phyloP scores from a whole-genome alignment of 1,284 basidiomycete genomes.

The Trametes sp. region DNA sequence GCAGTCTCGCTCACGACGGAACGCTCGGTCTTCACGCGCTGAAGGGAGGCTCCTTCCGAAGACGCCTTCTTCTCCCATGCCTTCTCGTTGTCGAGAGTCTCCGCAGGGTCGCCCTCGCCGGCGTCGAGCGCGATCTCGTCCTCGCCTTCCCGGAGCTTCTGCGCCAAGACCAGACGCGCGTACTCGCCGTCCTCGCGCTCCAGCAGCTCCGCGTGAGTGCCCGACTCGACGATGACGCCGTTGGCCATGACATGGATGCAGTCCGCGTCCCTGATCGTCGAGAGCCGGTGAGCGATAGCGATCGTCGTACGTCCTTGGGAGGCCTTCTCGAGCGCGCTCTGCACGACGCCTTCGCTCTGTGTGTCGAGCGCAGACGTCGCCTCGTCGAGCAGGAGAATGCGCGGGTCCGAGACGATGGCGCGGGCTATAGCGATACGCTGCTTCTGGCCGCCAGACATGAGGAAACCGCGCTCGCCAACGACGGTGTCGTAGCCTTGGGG shows the following conservation, averaged over 20 bases:
- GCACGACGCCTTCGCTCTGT: slow-evolving; percentile 90
- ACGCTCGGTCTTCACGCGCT: slow-evolving; percentile 68
- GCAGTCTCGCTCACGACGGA: slow-evolving; percentile 74
- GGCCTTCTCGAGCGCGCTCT: slow-evolving; percentile 95
- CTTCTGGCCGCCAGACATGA: slow-evolving; percentile 93
- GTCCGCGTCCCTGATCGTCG: slow-evolving; percentile 83
- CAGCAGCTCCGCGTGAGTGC: slow-evolving; percentile 84
- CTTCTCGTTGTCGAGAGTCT: slow-evolving; percentile 44
- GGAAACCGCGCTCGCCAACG: slow-evolving; percentile 93
- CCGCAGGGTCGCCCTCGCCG: slow-evolving; percentile 40
- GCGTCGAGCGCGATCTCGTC: slow-evolving; percentile 42
- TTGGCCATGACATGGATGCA: slow-evolving; percentile 90
- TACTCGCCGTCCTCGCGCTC: slow-evolving; percentile 71
- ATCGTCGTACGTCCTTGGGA: slow-evolving; percentile 83
- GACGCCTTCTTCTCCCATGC: not conserved
- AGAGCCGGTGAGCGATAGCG: slow-evolving; percentile 79
- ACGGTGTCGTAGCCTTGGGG: slow-evolving; percentile 90
- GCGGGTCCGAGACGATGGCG: slow-evolving; percentile 92
- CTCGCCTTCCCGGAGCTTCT: slow-evolving; percentile 73
- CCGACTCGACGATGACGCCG: slow-evolving; percentile 84
- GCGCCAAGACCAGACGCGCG: slow-evolving; percentile 80
- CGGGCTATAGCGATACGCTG: slow-evolving; percentile 92
- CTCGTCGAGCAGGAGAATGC: slow-evolving; percentile 84
- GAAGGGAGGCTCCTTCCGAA: slow-evolving; percentile 54
- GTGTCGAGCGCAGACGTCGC: slow-evolving; percentile 93